Evolutionary conservation across 768 basidiomycete species (phyloP).

Genomic region (Leccinum olivaceopallidum): DNA sequence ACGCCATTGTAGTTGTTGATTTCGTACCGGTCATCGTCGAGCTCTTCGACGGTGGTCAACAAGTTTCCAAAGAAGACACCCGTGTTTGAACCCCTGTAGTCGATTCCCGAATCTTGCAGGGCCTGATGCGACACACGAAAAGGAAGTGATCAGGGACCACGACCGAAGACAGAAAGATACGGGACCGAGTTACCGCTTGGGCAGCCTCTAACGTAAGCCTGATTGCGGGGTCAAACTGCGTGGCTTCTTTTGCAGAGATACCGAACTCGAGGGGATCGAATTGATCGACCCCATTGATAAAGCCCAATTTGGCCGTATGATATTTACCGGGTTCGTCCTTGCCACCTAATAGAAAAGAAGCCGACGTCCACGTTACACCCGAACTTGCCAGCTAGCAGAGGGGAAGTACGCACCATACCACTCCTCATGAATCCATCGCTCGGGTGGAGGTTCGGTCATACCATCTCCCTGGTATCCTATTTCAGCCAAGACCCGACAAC

Average conservation of each 20-base stretch:
- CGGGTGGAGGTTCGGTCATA: constrained; percentile 27
- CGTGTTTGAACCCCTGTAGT: constrained; percentile 43
- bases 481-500: background rate
- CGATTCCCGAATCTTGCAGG: constrained; percentile 48
- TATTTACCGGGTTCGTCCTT: constrained; percentile 35
- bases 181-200: constrained; percentile 23
- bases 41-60: constrained; percentile 28
- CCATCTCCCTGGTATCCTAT: constrained; percentile 28
- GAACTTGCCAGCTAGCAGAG: background rate
- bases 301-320: constrained; percentile 30
- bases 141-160: background rate
- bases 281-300: constrained; percentile 33
- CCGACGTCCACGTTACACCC: background rate
- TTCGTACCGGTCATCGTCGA: constrained; percentile 30
- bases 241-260: constrained; percentile 33
- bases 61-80: constrained; percentile 42
- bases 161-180: background rate
- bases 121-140: constrained; percentile 16
- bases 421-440: constrained; percentile 32
- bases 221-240: constrained; percentile 33
- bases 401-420: constrained; percentile 30
- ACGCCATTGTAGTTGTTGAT: constrained; percentile 30
- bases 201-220: constrained; percentile 33
- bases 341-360: constrained; percentile 15
- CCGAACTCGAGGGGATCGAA: constrained; percentile 37